A percentile compares a stretch with the other conserved stretches of the same genome.
Evolutionary conservation across 2,329 filamentous ascomycete genomes (phyloP).

Genomic region (Byssochlamys sp.): DNA sequence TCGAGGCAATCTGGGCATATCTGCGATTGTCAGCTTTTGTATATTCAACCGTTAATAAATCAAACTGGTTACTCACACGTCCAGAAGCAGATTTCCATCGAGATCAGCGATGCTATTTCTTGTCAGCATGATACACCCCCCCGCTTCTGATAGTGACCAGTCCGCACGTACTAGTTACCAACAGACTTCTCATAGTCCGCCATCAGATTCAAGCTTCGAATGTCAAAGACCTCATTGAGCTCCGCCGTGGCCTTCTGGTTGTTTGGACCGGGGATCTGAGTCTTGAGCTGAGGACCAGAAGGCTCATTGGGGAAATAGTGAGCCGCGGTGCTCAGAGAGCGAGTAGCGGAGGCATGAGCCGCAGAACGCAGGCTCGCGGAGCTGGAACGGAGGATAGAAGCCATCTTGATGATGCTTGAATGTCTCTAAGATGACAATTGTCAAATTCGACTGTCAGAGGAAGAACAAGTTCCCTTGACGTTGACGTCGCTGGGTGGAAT

Average conservation of each 20-base stretch:
- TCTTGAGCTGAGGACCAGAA: slow-evolving; percentile 44
- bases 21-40: slow-evolving; percentile 28
- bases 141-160: neutral
- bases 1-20: slow-evolving; percentile 86
- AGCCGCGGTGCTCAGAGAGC: slow-evolving; percentile 28
- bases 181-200: slow-evolving; percentile 62
- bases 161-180: slow-evolving; percentile 60
- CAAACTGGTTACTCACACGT: slow-evolving; percentile 33
- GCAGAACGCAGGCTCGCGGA: slow-evolving; percentile 21
- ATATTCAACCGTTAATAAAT: neutral
- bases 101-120: slow-evolving; percentile 36
- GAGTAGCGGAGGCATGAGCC: slow-evolving; percentile 24
- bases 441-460: neutral
- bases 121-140: slow-evolving; percentile 9
- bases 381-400: slow-evolving; percentile 28
- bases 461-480: neutral
- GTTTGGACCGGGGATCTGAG: slow-evolving; percentile 64
- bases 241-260: slow-evolving; percentile 59
- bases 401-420: slow-evolving; percentile 15
- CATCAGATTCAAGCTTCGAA: slow-evolving; percentile 74
- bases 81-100: slow-evolving; percentile 43
- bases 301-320: slow-evolving; percentile 52
- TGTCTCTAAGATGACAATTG: neutral
- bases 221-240: slow-evolving; percentile 73
- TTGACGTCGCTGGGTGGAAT: neutral